Conservation (phyloP, 2,329 filamentous ascomycete genomes). For the Microdochium nivale region DNA sequence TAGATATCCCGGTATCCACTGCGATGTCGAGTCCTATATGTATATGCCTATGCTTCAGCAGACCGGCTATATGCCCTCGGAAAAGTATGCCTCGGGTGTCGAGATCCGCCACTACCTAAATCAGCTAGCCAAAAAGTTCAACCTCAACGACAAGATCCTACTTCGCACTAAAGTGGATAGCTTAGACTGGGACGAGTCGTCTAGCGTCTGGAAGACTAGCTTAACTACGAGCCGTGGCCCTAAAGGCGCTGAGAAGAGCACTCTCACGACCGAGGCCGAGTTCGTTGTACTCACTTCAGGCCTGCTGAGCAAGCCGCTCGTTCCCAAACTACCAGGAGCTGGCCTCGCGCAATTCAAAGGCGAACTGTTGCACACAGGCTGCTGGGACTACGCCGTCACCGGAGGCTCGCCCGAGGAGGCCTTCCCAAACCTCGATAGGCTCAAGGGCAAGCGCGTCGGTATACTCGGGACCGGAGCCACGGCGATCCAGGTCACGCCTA, state of each 20-base stretch:
- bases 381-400: conserved; percentile 35
- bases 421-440: conserved; percentile 28
- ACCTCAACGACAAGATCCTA: conserved; percentile 31
- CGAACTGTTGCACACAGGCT: conserved; percentile 33
- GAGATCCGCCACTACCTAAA: conserved; percentile 36
- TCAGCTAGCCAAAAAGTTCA: conserved; percentile 32
- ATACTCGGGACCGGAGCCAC: conserved; percentile 43
- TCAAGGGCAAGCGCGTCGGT: conserved; percentile 37
- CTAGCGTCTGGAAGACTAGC: conserved; percentile 13
- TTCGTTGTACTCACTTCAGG: conserved; percentile 31
- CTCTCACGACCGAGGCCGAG: conserved; percentile 25
- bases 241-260: conserved; percentile 10
- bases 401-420: conserved; percentile 28
- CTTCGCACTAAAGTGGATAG: conserved; percentile 35
- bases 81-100: conserved; percentile 25
- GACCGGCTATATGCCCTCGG: conserved; percentile 46
- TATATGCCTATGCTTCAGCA: conserved; percentile 55
- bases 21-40: conserved; percentile 51
- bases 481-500: conserved; percentile 33
- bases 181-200: conserved; percentile 36
- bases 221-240: conserved; percentile 17
- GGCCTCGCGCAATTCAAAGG: conserved; percentile 32
- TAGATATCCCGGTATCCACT: conserved; percentile 39
- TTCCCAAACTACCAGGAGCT: conserved; percentile 26
- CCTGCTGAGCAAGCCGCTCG: conserved; percentile 28